These are phyloP conservation scores for Colletotrichum salicis DNA, from an alignment of 2,329 filamentous ascomycete species.

Conservation along the genomic window DNA sequence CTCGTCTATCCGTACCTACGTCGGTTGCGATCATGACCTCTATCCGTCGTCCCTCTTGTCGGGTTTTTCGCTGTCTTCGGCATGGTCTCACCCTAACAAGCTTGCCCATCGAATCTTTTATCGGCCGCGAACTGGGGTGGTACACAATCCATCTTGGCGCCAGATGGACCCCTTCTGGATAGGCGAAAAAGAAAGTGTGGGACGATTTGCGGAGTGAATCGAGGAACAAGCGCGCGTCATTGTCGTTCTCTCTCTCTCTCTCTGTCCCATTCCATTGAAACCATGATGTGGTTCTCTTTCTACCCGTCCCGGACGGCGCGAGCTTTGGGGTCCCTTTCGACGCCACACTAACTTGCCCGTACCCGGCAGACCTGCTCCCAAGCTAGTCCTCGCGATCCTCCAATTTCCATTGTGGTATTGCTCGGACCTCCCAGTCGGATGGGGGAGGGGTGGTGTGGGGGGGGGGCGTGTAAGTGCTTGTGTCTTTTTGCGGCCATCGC, in stretches of 20 bases:
- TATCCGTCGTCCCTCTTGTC: not conserved
- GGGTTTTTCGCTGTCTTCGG: slow-evolving; percentile 23
- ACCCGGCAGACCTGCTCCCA: not conserved
- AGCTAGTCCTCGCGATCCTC: slow-evolving; percentile 15
- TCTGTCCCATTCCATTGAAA: too few species aligned
- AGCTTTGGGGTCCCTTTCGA: slow-evolving; percentile 1
- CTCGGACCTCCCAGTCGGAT: slow-evolving; percentile 15
- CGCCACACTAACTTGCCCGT: slow-evolving; percentile 11
- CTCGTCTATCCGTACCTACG: not conserved
- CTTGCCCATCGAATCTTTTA: not conserved
- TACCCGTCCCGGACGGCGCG: not conserved
- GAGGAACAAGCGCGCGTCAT: slow-evolving; percentile 4
- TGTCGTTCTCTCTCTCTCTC: not conserved
- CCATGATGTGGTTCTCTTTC: not conserved
- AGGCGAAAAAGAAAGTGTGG: not conserved
- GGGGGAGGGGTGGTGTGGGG: not conserved
- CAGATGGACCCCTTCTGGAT: not conserved
- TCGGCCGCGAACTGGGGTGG: not conserved
- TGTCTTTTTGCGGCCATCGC: slow-evolving; percentile 10
- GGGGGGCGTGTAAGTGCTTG: too few species aligned
- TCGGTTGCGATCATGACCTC: slow-evolving; percentile 13
- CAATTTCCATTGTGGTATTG: slow-evolving; percentile 18
- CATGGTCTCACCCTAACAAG: slow-evolving; percentile 7
- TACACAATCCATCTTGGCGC: not conserved
- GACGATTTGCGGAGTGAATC: not conserved